Base-by-base conservation (phyloP, 2,329 filamentous ascomycete species). In the Whalleya microplaca region DNA sequence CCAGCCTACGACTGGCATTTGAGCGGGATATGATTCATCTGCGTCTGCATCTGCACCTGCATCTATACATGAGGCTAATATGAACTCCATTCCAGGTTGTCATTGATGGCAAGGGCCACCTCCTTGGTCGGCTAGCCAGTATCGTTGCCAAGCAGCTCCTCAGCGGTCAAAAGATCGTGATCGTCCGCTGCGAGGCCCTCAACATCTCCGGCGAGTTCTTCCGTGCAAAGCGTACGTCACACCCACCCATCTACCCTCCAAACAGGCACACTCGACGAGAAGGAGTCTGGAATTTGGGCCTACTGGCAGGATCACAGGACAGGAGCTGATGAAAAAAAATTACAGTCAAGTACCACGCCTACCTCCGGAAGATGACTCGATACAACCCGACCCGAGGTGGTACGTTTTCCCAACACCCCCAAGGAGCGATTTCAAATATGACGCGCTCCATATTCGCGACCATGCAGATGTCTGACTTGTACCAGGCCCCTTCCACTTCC, bases 131-230 rank as follows among this genome's bases (percentile, higher is more conserved):
- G 81, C 89, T 99, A 80, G 94, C 94, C 84, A 92, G 88, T 80
- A 96, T 92, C 77, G 92, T 98, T 76, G 94, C 94, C 79, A 98
- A 98, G 90, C 94, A 98, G 86, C 89, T 98, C 76, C 91, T 98
- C 73, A 96, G 89, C 82, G 94, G 94, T 79, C 94, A 98, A 86
- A 98, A 98, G 90, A 96, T 99, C 78, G 94, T 98, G 75, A 85
- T 99, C 73, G 95, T 99, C 79, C 92, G 95, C 86, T 96, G 91
- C 83, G 95, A 99, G 85, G 92, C 92, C 74, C 88, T 99, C 80
- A 99, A 99, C 89, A 99, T 99, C 87, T 99, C 95, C 72, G 95
- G 95, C 84, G 95, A 98, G 86, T 99, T 99, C 91, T 99, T 99
- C 91, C 92, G 95, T 81, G 89, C 94, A 72, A 99, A 99, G 90